These are phyloP conservation scores for Guadua angustifolia DNA, from an alignment of 176 grass and related monocot genomes.

Conservation along the genomic window DNA sequence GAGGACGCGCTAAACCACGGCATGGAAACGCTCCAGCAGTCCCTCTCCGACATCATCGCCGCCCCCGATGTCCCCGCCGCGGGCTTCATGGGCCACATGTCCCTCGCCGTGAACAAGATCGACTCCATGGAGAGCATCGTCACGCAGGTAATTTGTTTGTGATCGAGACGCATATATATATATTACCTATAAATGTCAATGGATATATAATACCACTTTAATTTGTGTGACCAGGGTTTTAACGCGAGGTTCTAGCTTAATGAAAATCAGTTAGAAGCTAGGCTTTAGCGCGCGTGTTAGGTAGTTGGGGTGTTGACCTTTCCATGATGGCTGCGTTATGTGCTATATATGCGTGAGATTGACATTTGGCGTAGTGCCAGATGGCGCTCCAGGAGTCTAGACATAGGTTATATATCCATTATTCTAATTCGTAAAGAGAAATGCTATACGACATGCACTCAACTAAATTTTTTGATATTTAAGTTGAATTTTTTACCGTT, in stretches of 20 bases:
- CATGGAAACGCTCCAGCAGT: conserved; percentile 46
- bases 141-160: conserved; percentile 50
- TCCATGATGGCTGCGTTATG: too few species aligned
- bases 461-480: not conserved
- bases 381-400: not conserved
- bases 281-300: too few species aligned
- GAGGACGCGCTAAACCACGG: conserved; percentile 61
- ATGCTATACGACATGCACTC: not conserved
- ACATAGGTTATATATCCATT: not conserved
- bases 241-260: too few species aligned
- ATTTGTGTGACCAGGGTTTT: not conserved
- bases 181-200: not conserved
- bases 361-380: too few species aligned
- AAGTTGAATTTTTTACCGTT: not conserved
- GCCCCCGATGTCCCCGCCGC: conserved; percentile 40
- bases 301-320: too few species aligned
- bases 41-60: conserved; percentile 59
- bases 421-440: not conserved
- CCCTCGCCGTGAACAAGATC: conserved; percentile 63
- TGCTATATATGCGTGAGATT: too few species aligned
- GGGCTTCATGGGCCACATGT: conserved; percentile 59
- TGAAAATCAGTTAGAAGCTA: too few species aligned
- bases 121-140: conserved; percentile 57
- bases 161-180: too few species aligned
- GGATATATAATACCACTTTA: not conserved